Evolutionary conservation across 2,329 filamentous ascomycete genomes (phyloP), one percentile per base, ranked within the genome.

Genomic region (Zopfia rhizophila): DNA sequence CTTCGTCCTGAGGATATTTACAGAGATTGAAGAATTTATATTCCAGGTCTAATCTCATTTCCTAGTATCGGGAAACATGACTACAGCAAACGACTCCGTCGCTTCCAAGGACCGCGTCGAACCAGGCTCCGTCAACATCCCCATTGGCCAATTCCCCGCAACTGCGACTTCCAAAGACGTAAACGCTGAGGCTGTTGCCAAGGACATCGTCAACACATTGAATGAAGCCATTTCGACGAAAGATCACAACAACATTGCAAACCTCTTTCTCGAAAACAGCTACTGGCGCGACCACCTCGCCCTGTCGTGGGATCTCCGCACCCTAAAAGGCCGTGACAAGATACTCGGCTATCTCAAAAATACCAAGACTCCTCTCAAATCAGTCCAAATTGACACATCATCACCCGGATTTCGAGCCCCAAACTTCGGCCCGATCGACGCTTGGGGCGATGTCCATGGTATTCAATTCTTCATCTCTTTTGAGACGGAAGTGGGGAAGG

Each of bases 261-360:
- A 65, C 4, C 71, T 84, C 0, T 84, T 84, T 53, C 55, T 78
- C 3, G 67, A 78, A 8, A 74, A 78, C 25, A 73, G 77, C 16
- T 84, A 79, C 60, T 86, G 82, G 82, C 73, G 82, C 25, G 83
- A 86, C 56, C 79, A 85, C 41, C 74, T 86, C 3, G 77, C 72
- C 5, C 58, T 85, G 7, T 78, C 79, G 0, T 84, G 82, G 77
- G 76, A 82, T 23, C 73, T 83, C 17, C 79, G 75, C 24, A 86
- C 83, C 0, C 56, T 81, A n/a, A 65, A 68, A 37, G 65, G 62
- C 76, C 79, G 51, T 76, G 77, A 10, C 60, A 65, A 33, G 53
- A 74, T 37, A 72, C 70, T 21, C 77, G 82, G 31, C 28, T 60
- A 38, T 37, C 60, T 68, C 66, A 53, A 54, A 14, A 43, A 45